Conservation (phyloP, 257 asterid species). For the Solanum gandarillasii region DNA sequence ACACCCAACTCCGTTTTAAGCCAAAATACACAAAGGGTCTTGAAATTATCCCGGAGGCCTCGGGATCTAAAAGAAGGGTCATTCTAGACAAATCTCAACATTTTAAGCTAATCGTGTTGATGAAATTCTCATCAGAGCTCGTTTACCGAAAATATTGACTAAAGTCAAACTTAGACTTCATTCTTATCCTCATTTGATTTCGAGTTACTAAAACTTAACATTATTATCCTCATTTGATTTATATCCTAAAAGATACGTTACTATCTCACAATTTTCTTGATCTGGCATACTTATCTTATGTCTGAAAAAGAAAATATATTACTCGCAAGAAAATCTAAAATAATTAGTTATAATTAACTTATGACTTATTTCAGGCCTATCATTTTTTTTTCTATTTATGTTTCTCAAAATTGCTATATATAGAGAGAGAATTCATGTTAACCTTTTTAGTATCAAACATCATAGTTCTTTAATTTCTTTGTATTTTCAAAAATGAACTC, state of each 20-base stretch:
- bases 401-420: slow-evolving; percentile 2
- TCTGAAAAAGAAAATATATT: not conserved
- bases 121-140: too few species aligned
- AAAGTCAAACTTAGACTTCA: too few species aligned
- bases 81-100: too few species aligned
- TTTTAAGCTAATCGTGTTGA: too few species aligned
- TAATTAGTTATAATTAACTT: not conserved
- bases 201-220: not conserved
- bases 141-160: too few species aligned
- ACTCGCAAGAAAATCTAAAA: not conserved
- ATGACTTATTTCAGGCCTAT: not conserved
- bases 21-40: too few species aligned
- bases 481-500: slow-evolving; percentile 22
- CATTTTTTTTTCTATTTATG: not conserved
- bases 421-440: not conserved
- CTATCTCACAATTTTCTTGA: not conserved
- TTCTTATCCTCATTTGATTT: not conserved
- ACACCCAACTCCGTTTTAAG: too few species aligned
- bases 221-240: not conserved
- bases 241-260: not conserved
- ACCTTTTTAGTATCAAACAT: not conserved
- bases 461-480: not conserved
- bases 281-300: not conserved
- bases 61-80: too few species aligned
- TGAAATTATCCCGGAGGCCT: too few species aligned